Base-by-base conservation (phyloP, 2,329 filamentous ascomycete species). In the Penicillium palitans region DNA sequence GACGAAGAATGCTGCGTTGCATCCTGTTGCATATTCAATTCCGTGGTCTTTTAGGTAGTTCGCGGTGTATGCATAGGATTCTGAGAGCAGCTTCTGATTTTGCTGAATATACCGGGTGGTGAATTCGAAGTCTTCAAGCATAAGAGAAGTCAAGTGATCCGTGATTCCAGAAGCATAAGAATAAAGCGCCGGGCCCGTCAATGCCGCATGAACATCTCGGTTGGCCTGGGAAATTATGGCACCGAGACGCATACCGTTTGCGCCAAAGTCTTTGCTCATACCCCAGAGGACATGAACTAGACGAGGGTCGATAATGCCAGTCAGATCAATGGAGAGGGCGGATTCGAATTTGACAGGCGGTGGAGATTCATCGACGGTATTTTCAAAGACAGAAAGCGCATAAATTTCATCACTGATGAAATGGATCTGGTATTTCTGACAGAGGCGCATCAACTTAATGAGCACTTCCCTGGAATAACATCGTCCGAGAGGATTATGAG, bases 351-450 rank as follows among this genome's bases (percentile, higher is more conserved):
- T 67, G 0, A 71, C 62, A 0, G 65, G 58, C 0, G 61, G 51
- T 0, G 70, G 63, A 0, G 45, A 12, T 0, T 57, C 55, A 42
- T 70, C 78, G 56, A 61, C 71, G 37, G 31, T 71, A 59, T 79
- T 83, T 7, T 75, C 59, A 67, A 78, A 86, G 1, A 80, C 71
- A 0, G 83, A 84, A 5, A 83, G 66, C 2, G 82, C 84, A 64
- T 86, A 86, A 40, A 87, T 81, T 65, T 87, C 84, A 66, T 87
- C 84, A 62, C 78, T 80, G 68, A 86, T 77, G 39, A 86, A 71
- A 62, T 86, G 83, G 5, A 86, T 70, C 3, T 74, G 61, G 61
- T 85, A 71, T 55, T 76, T 75, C 52, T 81, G 72, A 62, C 83
- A 85, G 33, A 85, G 64, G 3, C 67, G 64, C 75, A 85, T 78